Conservation (phyloP, 345 rosid genomes). For the Acer negundo region DNA sequence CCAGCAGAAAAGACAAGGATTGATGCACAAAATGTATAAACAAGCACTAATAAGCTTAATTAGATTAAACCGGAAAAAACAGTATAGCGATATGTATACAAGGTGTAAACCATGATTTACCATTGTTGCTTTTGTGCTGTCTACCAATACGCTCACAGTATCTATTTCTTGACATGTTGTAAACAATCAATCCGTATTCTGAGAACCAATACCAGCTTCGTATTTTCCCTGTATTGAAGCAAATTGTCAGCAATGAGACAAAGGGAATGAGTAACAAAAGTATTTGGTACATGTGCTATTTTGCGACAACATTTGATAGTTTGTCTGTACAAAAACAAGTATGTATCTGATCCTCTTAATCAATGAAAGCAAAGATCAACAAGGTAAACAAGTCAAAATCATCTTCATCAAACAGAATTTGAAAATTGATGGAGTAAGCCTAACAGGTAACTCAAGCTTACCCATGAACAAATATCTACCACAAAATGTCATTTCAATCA, state of each 20-base stretch:
- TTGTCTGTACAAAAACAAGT: background rate
- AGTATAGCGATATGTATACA: background rate
- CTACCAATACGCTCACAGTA: conserved; percentile 93
- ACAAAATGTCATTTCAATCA: background rate
- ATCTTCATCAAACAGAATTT: background rate
- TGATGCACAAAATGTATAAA: background rate
- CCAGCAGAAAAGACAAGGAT: background rate
- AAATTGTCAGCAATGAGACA: conserved; percentile 18
- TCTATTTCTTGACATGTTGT: conserved; percentile 91
- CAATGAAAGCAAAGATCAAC: background rate
- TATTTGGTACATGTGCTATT: background rate
- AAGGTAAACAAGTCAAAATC: background rate
- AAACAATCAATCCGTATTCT: conserved; percentile 76
- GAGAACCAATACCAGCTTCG: conserved; percentile 99
- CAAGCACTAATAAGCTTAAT: background rate
- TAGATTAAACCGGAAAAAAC: background rate
- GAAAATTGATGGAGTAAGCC: background rate
- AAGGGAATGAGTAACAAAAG: conserved; percentile 1
- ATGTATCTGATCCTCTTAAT: background rate
- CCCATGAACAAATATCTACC: background rate
- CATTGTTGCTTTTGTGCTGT: conserved; percentile 95
- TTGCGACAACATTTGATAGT: background rate
- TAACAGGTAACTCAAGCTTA: background rate
- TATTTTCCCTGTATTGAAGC: conserved; percentile 63
- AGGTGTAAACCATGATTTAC: conserved; percentile 35